A percentile compares a stretch with the other conserved stretches of the same genome.
phyloP scores from a whole-genome alignment of 2,329 filamentous ascomycete species.

The Amauroascus niger region DNA sequence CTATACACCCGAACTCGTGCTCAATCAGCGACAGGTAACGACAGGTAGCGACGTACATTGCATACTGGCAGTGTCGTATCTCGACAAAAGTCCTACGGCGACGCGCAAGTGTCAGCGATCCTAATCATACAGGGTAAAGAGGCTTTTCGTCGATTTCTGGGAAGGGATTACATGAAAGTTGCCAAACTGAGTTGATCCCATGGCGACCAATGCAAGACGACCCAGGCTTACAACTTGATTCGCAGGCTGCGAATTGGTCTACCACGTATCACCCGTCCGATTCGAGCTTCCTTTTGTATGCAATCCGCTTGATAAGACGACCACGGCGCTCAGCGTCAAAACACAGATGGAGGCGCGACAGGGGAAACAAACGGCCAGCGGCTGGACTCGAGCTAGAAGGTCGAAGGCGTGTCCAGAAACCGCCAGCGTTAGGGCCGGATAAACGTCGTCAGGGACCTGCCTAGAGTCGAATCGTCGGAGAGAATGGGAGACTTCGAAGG shows the following conservation, averaged over 20 bases:
- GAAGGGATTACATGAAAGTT: slow-evolving; percentile 46
- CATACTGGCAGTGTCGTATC: slow-evolving; percentile 75
- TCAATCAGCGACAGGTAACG: background rate
- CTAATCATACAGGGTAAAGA: background rate
- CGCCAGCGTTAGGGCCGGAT: background rate
- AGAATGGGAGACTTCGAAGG: background rate
- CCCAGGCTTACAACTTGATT: slow-evolving; percentile 2
- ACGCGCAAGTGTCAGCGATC: background rate
- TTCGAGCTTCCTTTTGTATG: background rate
- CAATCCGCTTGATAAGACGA: background rate
- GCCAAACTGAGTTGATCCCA: slow-evolving; percentile 49
- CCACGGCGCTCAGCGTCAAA: background rate
- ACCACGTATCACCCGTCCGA: slow-evolving; percentile 4
- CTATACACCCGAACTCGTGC: background rate
- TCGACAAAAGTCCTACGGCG: slow-evolving; percentile 64
- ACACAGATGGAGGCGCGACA: background rate
- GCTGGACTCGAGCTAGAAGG: background rate
- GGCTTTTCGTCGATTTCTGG: background rate
- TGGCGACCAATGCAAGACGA: slow-evolving; percentile 20
- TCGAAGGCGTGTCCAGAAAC: background rate
- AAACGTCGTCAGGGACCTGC: background rate
- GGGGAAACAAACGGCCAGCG: background rate
- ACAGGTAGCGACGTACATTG: slow-evolving; percentile 55
- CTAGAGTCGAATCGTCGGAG: background rate
- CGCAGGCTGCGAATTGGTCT: slow-evolving; percentile 6